Percentiles rank a stretch among this genome's conserved stretches.
These are phyloP conservation scores for Candida gigantensis DNA, from an alignment of 1,139 yeast species.

Conservation along the genomic window DNA sequence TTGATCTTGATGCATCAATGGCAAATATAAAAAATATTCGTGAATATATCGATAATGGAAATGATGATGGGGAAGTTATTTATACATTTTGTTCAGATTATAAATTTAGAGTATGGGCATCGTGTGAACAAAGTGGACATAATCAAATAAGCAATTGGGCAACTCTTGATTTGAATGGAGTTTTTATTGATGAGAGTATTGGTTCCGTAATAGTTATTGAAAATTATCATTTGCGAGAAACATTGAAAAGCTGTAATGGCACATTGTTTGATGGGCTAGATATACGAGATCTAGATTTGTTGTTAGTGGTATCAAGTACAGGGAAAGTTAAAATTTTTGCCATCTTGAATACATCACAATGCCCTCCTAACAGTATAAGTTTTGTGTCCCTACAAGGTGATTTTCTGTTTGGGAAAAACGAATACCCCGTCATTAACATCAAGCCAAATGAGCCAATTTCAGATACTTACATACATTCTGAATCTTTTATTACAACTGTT, in stretches of 20 bases:
- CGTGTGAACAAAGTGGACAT: slow-evolving; percentile 61
- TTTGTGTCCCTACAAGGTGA: slow-evolving; percentile 20
- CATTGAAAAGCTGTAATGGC: slow-evolving; percentile 15
- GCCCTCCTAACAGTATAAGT: slow-evolving; percentile 44
- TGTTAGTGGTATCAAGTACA: slow-evolving; percentile 48
- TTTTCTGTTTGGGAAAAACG: slow-evolving; percentile 14
- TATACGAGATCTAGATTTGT: slow-evolving; percentile 46
- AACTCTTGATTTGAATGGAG: slow-evolving; percentile 42
- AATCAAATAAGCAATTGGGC: slow-evolving; percentile 65
- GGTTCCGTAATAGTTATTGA: slow-evolving; percentile 58
- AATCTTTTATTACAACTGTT: slow-evolving; percentile 18
- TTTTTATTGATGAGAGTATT: slow-evolving; percentile 22
- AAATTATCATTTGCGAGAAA: slow-evolving; percentile 40
- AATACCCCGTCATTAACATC: slow-evolving; percentile 17
- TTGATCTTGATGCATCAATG: slow-evolving; percentile 31
- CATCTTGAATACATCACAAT: slow-evolving; percentile 51
- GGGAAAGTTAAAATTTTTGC: slow-evolving; percentile 51
- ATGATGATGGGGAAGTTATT: slow-evolving; percentile 43
- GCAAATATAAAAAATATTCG: slow-evolving; percentile 42
- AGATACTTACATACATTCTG: slow-evolving; percentile 12
- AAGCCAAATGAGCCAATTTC: slow-evolving; percentile 7
- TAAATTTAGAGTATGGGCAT: slow-evolving; percentile 69
- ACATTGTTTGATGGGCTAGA: slow-evolving; percentile 14
- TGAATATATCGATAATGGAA: slow-evolving; percentile 31
- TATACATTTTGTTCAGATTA: slow-evolving; percentile 63